Percentiles rank a stretch among this genome's conserved stretches.
These are phyloP conservation scores for Edaphochlamys debaryana DNA, from an alignment of 139 green algal species.

Conservation along the genomic window DNA sequence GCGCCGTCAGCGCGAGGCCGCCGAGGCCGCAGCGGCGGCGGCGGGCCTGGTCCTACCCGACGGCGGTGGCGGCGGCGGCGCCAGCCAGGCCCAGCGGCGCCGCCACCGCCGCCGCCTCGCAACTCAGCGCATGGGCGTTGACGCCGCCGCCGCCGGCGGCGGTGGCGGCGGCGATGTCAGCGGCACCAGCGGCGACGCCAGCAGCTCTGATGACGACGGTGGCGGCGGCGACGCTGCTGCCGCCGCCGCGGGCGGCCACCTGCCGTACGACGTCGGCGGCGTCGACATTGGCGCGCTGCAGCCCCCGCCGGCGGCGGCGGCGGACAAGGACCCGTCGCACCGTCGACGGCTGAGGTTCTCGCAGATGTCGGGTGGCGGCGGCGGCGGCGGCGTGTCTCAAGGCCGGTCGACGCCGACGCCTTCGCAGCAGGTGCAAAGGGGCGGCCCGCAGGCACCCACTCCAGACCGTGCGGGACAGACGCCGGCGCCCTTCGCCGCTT, in stretches of 20 bases:
- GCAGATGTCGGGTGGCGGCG: no score
- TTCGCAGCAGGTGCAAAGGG: no score
- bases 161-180: no score
- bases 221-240: neutral
- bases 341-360: neutral
- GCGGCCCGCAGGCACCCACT: no score
- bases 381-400: no score
- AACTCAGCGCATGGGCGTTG: neutral
- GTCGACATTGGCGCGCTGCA: neutral
- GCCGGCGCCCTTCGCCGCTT: conserved; percentile 13
- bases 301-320: no score
- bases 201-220: neutral
- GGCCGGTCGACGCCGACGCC: no score
- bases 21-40: neutral
- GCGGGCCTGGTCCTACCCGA: no score
- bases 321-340: neutral
- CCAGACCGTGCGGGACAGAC: no score
- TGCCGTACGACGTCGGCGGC: conserved; percentile 12
- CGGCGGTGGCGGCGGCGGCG: no score
- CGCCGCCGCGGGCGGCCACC: neutral
- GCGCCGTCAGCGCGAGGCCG: neutral
- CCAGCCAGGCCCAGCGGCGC: neutral
- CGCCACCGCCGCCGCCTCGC: conserved; percentile 21
- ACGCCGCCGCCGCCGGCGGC: neutral
- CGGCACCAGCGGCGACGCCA: neutral